phyloP scores from a whole-genome alignment of 176 grass and related monocot genomes.

The Paspalum vaginatum region DNA sequence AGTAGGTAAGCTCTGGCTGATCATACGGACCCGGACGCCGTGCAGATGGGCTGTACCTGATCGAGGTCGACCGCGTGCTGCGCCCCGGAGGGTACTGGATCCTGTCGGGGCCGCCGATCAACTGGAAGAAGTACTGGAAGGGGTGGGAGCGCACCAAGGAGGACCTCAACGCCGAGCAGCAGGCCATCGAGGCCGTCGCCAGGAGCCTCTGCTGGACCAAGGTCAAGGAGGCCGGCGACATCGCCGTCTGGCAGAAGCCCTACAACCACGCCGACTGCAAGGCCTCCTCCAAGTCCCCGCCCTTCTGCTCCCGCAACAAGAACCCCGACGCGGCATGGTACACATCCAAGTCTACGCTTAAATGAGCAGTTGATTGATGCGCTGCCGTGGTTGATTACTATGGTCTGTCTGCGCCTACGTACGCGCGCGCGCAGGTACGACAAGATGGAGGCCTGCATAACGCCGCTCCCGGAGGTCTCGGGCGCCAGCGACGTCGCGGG shows the following conservation, averaged over 20 bases:
- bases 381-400: background rate
- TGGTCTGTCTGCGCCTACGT: background rate
- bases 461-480: slow-evolving; percentile 67
- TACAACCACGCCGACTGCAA: slow-evolving; percentile 76
- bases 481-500: slow-evolving; percentile 53
- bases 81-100: slow-evolving; percentile 95
- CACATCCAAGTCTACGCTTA: background rate
- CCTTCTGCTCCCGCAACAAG: slow-evolving; percentile 59
- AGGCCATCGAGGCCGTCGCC: slow-evolving; percentile 71
- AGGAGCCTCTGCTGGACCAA: slow-evolving; percentile 91
- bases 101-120: slow-evolving; percentile 84
- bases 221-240: slow-evolving; percentile 76
- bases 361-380: background rate
- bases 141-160: slow-evolving; percentile 81
- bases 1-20: background rate
- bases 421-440: slow-evolving; percentile 56
- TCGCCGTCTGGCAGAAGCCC: slow-evolving; percentile 95
- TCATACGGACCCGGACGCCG: background rate
- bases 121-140: slow-evolving; percentile 84
- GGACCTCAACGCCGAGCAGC: slow-evolving; percentile 77
- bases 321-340: slow-evolving; percentile 85
- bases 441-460: slow-evolving; percentile 86
- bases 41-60: slow-evolving; percentile 82
- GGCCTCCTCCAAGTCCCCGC: slow-evolving; percentile 53
- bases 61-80: slow-evolving; percentile 83